Evolutionary conservation across 1,284 basidiomycete genomes (phyloP), one percentile per base, ranked within the genome.

Genomic region (Sanghuangporus weigelae): DNA sequence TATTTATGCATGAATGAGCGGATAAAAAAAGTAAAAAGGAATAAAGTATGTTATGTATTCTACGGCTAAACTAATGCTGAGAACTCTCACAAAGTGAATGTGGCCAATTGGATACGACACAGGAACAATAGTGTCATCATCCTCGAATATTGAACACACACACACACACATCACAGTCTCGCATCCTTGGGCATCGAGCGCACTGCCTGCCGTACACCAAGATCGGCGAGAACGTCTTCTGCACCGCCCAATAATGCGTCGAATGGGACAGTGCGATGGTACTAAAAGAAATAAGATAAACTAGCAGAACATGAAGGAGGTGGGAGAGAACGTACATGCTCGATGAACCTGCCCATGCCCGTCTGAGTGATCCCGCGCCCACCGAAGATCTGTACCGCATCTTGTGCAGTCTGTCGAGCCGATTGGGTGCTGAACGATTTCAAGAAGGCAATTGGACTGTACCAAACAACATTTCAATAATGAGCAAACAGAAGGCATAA

Each of bases 381-480:
- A 68, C 90, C 90, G 67, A 92, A 92, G 60, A 92, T 79, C 77
- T 93, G 84, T 6, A 94, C 90, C 36, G 92, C 89, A 68, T 92
- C 90, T 57, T 84, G 79, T 16, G 92, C 92, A 16, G 91, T 90
- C 60, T 86, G 81, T 70, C 91, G 89, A 0, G 84, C 87, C 42
- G 78, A 78, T 14, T 81, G 80, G 7, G 90, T 92, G 60, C 80
- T 79, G 69, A 85, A 84, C 77, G 85, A 87, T 79, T 95, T 95
- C 72, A 93, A 75, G 63, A 94, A 78, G 12, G 84, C 92, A 63
- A 94, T 90, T 67, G 84, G 90, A 14, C 90, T 90, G 55, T 50
- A n/a, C 49, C 62, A 60, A 40, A 11, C 7, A n/a, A 23, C 39
- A 16, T 35, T 21, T 53, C 58, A 42, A 23, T 10, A 12, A 48